Percentiles rank a stretch among this genome's conserved stretches.
Evolutionary conservation across 208 protist species (phyloP).

Genomic region (Acanthamoeba rhysodes): DNA sequence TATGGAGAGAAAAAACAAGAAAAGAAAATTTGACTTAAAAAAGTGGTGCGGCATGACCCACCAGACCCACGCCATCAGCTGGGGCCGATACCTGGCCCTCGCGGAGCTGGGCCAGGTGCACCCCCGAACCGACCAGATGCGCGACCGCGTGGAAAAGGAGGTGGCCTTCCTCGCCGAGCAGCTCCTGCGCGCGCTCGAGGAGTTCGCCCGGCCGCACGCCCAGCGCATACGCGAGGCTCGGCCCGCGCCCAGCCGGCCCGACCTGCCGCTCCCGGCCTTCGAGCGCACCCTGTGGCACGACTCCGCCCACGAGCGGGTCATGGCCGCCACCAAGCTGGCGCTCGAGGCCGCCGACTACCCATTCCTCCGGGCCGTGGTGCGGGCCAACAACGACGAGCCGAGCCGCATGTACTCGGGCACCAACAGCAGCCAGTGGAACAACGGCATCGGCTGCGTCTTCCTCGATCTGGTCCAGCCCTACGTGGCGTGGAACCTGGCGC

Average conservation of each 20-base stretch:
- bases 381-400: neutral
- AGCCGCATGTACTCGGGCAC: neutral
- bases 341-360: neutral
- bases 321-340: conserved; percentile 6
- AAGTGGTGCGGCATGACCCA: too few species aligned
- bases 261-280: neutral
- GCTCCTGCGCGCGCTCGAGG: neutral
- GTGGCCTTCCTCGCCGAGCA: neutral
- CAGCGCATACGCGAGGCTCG: neutral
- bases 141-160: neutral
- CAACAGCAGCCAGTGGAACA: neutral
- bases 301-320: neutral
- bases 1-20: too few species aligned
- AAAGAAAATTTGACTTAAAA: too few species aligned
- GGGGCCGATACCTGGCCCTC: neutral
- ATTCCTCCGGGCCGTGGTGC: conserved; percentile 3
- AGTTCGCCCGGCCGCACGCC: conserved; percentile 4
- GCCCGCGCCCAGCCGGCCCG: neutral
- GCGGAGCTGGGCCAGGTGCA: neutral
- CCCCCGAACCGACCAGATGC: neutral
- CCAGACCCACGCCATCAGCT: conserved; percentile 11
- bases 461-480: neutral
- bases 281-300: neutral
- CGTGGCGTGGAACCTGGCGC: neutral
- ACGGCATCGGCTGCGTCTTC: neutral